phyloP scores from a whole-genome alignment of 768 basidiomycete species.

The Trametes maxima region DNA sequence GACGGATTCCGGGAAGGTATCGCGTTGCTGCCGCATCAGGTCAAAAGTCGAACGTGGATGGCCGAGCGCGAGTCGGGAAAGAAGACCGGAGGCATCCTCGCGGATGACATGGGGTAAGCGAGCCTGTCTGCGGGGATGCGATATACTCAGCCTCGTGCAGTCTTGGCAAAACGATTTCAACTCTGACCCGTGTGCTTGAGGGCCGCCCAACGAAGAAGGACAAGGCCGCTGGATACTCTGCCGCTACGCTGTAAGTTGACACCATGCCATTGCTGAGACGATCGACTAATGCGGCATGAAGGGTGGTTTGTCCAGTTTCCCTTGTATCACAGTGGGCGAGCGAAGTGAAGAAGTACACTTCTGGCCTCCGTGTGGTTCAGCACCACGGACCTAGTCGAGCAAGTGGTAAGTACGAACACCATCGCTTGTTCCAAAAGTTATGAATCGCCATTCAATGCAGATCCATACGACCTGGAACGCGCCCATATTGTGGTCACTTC shows the following conservation, averaged over 20 bases:
- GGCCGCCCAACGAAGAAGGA: slow-evolving; percentile 73
- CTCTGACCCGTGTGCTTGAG: slow-evolving; percentile 83
- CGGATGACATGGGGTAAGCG: slow-evolving; percentile 85
- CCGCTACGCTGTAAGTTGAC: slow-evolving; percentile 63
- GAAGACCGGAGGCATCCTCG: slow-evolving; percentile 84
- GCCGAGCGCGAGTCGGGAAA: slow-evolving; percentile 76
- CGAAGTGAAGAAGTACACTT: slow-evolving; percentile 76
- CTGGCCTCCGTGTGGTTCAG: slow-evolving; percentile 66
- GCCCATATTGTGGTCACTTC: slow-evolving; percentile 85
- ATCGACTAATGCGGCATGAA: slow-evolving; percentile 32
- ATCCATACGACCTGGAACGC: slow-evolving; percentile 52
- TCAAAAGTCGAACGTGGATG: slow-evolving; percentile 89
- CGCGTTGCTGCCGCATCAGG: slow-evolving; percentile 81
- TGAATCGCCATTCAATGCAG: slow-evolving; percentile 37
- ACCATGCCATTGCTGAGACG: background rate
- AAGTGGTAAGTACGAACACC: slow-evolving; percentile 48
- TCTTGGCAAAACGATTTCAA: slow-evolving; percentile 91
- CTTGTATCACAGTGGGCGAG: slow-evolving; percentile 90
- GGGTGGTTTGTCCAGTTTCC: slow-evolving; percentile 86
- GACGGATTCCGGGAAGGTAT: slow-evolving; percentile 76
- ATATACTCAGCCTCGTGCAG: slow-evolving; percentile 37
- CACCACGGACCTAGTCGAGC: slow-evolving; percentile 84
- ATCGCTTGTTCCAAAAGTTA: background rate
- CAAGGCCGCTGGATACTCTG: slow-evolving; percentile 69
- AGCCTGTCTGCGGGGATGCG: background rate